phyloP scores from a whole-genome alignment of 768 basidiomycete genomes.

The Hericium coralloides region DNA sequence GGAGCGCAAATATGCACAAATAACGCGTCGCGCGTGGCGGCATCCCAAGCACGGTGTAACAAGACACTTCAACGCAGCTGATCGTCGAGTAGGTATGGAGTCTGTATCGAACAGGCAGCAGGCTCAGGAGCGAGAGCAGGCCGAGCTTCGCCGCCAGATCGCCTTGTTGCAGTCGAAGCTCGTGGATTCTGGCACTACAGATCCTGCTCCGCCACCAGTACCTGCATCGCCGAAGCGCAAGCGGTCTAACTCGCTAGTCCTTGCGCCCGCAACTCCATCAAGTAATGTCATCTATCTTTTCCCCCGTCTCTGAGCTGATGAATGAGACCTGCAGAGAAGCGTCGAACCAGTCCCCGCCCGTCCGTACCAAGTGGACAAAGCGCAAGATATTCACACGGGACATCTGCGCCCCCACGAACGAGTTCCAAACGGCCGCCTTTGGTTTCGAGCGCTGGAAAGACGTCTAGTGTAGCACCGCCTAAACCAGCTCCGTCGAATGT shows the following conservation, averaged over 20 bases:
- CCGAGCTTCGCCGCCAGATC: slow-evolving; percentile 47
- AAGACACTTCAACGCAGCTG: too few relatives aligned
- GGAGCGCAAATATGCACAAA: slow-evolving; percentile 14
- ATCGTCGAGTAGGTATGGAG: slow-evolving; percentile 33
- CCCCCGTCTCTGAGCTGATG: neutral
- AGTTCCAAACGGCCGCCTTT: neutral
- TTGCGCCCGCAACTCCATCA: slow-evolving; percentile 56
- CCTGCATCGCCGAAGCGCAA: slow-evolving; percentile 40
- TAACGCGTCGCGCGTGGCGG: slow-evolving; percentile 11
- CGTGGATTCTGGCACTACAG: slow-evolving; percentile 22
- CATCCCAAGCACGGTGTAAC: neutral
- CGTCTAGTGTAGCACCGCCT: neutral
- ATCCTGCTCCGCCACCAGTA: slow-evolving; percentile 8
- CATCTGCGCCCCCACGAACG: neutral
- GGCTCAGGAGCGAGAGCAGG: slow-evolving; percentile 33
- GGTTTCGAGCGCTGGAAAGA: neutral
- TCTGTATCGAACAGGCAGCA: slow-evolving; percentile 37
- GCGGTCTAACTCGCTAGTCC: slow-evolving; percentile 26
- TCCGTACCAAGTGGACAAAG: neutral
- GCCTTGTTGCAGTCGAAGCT: slow-evolving; percentile 48
- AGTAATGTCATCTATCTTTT: slow-evolving; percentile 33
- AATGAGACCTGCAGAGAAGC: neutral
- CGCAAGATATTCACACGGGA: neutral
- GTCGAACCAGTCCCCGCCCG: neutral
- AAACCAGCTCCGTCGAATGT: neutral